Evolutionary conservation across 2,329 filamentous ascomycete species (phyloP).

Genomic region (Cytospora schulzeri): DNA sequence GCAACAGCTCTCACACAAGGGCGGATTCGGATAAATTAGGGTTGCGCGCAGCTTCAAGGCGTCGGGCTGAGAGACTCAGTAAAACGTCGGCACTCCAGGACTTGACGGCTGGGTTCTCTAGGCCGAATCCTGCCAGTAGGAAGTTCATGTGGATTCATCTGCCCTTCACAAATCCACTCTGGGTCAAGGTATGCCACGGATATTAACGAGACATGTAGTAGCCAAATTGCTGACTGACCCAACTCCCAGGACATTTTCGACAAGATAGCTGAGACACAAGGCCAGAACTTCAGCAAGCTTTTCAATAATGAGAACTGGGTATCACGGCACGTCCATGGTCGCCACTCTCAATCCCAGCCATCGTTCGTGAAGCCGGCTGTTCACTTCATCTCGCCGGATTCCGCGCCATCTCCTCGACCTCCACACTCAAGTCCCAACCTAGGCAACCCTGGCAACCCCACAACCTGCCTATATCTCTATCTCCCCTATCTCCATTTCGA

Average conservation of each 20-base stretch:
- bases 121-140: constrained; percentile 42
- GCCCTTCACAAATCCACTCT: constrained; percentile 59
- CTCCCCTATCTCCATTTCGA: constrained; percentile 67
- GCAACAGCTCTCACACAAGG: not conserved
- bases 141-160: constrained; percentile 62
- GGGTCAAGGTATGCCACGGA: constrained; percentile 52
- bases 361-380: constrained; percentile 44
- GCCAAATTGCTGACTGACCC: constrained; percentile 28
- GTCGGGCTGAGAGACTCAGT: constrained; percentile 22
- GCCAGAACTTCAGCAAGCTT: constrained; percentile 41
- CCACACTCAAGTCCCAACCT: constrained; percentile 25
- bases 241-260: constrained; percentile 36
- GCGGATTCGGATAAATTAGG: constrained; percentile 9
- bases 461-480: constrained; percentile 51
- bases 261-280: constrained; percentile 48
- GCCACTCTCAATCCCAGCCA: constrained; percentile 43
- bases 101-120: constrained; percentile 43
- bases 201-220: constrained; percentile 26
- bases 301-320: constrained; percentile 47
- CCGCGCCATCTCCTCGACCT: constrained; percentile 31
- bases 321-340: constrained; percentile 44
- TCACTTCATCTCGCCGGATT: constrained; percentile 39
- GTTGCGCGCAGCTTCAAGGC: not conserved
- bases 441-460: constrained; percentile 14
- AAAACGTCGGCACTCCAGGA: constrained; percentile 34